These are phyloP conservation scores for Mediolabrus comicus DNA, from an alignment of 108 stramenopile species.

Conservation along the genomic window DNA sequence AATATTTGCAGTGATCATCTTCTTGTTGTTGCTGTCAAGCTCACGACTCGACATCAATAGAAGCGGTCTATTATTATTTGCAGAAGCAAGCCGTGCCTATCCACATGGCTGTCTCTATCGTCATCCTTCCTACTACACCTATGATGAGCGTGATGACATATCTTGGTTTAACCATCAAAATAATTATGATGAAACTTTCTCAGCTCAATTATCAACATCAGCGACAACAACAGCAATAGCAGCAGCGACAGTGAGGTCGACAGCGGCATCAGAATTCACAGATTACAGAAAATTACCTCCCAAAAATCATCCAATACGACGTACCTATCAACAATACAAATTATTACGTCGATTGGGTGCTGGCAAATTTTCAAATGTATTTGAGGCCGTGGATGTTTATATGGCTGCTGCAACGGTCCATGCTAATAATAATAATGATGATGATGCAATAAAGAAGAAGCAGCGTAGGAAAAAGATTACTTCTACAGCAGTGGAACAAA, in stretches of 20 bases:
- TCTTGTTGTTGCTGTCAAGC: neutral
- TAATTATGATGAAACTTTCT: neutral
- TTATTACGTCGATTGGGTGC: conserved; percentile 71
- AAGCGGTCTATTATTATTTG: neutral
- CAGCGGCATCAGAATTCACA: neutral
- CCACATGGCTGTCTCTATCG: conserved; percentile 43
- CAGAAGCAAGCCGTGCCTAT: conserved; percentile 31
- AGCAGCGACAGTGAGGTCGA: neutral
- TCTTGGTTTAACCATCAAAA: conserved; percentile 11
- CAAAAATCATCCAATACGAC: conserved; percentile 9
- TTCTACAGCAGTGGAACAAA: too few relatives aligned
- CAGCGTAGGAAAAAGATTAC: neutral
- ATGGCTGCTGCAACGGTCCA: neutral
- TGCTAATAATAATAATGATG: neutral
- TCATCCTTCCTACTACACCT: conserved; percentile 50
- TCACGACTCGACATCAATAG: neutral
- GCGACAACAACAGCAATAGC: neutral
- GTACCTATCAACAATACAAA: conserved; percentile 38
- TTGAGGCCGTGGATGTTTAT: conserved; percentile 74
- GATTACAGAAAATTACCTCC: conserved; percentile 33
- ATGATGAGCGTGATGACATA: conserved; percentile 42
- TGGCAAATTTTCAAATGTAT: conserved; percentile 87
- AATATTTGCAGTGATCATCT: neutral
- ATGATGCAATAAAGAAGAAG: neutral
- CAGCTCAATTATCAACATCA: neutral